Base-by-base conservation (phyloP, 345 rosid genomes). In the Euphorbia peplus region DNA sequence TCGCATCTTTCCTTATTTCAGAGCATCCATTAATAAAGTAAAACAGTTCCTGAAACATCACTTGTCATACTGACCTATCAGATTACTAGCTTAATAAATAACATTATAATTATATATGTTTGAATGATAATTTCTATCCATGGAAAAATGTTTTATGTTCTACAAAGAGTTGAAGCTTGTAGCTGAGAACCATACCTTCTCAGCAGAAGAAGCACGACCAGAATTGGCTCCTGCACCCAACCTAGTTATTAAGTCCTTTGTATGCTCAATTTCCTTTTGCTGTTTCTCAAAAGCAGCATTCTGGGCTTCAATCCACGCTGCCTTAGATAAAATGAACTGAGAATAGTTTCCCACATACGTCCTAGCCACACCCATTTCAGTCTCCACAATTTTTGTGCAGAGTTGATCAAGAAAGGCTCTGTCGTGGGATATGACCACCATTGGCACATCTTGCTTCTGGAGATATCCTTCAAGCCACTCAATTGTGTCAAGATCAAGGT, bases 391-490 rank as follows among this genome's bases (percentile, higher is more conserved):
- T 75, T 93, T 93, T 3, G 97, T 88, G 76, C 98, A 93, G 30
- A 93, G 73, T 80, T 88, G 92, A 85, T 93, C 98, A 71, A 93
- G 95, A 75, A 93, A 91, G 46, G 98, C 98, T 64, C 98, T 79
- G 82, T 93, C 98, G 29, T 93, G 97, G 60, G 98, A 93, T 58
- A 93, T 91, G 69, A 93, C 84, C 70, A 93, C 97, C 98, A 93
- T 93, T 0, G 98, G 98, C 78, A 93, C 96, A 16, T 83, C 92
- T 78, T 93, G 98, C 91, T 83, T 85, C 68, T 78, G 82, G 67
- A 93, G 83, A 73, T 93, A 93, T 39, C 92, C 87, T 86, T 93
- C 98, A 70, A 93, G 95, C 97, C 98, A 93, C 80, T 91, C 98
- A 9, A 93, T 91, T 0, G 98, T 89, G 75, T 91, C 98, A 41